These are phyloP conservation scores for Globisporangium parvum DNA, from an alignment of 352 stramenopile genomes.

Conservation along the genomic window DNA sequence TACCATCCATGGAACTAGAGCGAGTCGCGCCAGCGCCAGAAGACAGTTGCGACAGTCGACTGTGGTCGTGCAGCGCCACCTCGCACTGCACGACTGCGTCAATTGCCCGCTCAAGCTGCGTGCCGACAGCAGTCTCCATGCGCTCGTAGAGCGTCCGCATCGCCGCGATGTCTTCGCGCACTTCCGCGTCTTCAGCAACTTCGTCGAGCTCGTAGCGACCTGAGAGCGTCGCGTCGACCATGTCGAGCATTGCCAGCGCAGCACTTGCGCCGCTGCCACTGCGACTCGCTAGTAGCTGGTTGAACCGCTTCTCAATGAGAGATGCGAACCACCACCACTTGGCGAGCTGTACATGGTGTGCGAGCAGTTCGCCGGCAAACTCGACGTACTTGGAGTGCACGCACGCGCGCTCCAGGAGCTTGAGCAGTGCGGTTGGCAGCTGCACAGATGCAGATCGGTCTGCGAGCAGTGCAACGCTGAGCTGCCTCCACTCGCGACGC, in stretches of 20 bases:
- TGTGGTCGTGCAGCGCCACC: conserved; percentile 9
- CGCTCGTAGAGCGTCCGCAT: conserved; percentile 14
- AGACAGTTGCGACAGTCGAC: not conserved
- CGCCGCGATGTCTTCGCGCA: conserved; percentile 8
- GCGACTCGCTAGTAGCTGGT: conserved; percentile 6
- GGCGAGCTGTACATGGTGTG: conserved; percentile 28
- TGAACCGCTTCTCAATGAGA: conserved; percentile 24
- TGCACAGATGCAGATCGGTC: conserved; percentile 1
- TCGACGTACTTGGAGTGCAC: conserved; percentile 41
- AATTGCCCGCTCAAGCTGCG: conserved; percentile 25
- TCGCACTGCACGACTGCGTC: conserved; percentile 15
- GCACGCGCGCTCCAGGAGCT: conserved; percentile 37
- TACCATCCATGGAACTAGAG: not conserved
- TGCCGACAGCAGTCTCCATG: conserved; percentile 21
- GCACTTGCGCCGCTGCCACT: not conserved
- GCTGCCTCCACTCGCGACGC: conserved; percentile 59
- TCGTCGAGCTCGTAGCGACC: conserved; percentile 29
- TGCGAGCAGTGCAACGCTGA: conserved; percentile 28
- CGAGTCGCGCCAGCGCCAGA: too few species aligned
- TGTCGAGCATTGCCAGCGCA: conserved; percentile 22
- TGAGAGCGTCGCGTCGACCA: conserved; percentile 21
- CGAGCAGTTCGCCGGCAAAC: conserved; percentile 17
- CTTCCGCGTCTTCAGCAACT: conserved; percentile 28
- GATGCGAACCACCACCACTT: conserved; percentile 46
- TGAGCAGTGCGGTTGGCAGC: conserved; percentile 16